Conservation (phyloP, 2,329 filamentous ascomycete genomes). For the Talaromyces pinophilus region DNA sequence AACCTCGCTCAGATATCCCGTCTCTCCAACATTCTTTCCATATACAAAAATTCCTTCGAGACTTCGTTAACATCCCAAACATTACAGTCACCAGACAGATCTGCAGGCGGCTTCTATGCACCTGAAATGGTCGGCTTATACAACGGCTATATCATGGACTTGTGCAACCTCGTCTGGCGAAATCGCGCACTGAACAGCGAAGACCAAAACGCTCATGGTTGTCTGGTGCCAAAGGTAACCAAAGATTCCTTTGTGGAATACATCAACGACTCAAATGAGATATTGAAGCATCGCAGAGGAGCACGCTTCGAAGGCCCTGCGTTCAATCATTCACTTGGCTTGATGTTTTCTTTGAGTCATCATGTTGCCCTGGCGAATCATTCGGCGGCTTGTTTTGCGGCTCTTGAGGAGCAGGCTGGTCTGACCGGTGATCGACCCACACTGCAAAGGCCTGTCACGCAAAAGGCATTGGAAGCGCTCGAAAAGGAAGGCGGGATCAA, state of each 20-base stretch:
- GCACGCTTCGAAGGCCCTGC: conserved; percentile 27
- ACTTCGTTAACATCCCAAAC: conserved; percentile 51
- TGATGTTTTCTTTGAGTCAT: conserved; percentile 52
- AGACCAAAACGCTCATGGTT: conserved; percentile 63
- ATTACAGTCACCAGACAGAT: conserved; percentile 36
- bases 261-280: conserved; percentile 41
- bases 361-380: conserved; percentile 49
- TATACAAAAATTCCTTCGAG: conserved; percentile 75
- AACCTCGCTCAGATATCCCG: conserved; percentile 67
- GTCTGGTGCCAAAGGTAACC: conserved; percentile 52
- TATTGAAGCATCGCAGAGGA: conserved; percentile 33
- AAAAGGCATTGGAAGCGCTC: conserved; percentile 64
- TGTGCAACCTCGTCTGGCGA: conserved; percentile 82
- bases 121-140: conserved; percentile 66
- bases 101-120: conserved; percentile 51
- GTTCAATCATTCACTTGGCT: conserved; percentile 40
- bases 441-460: conserved; percentile 62
- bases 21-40: conserved; percentile 67
- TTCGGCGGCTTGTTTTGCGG: conserved; percentile 51
- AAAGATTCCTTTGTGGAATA: conserved; percentile 48
- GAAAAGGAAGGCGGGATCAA: conserved; percentile 65
- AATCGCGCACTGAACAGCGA: conserved; percentile 66
- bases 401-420: conserved; percentile 46
- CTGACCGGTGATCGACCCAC: conserved; percentile 25
- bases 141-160: conserved; percentile 83